Evolutionary conservation across 2,329 filamentous ascomycete species (phyloP).

Genomic region (Phoma herbarum): DNA sequence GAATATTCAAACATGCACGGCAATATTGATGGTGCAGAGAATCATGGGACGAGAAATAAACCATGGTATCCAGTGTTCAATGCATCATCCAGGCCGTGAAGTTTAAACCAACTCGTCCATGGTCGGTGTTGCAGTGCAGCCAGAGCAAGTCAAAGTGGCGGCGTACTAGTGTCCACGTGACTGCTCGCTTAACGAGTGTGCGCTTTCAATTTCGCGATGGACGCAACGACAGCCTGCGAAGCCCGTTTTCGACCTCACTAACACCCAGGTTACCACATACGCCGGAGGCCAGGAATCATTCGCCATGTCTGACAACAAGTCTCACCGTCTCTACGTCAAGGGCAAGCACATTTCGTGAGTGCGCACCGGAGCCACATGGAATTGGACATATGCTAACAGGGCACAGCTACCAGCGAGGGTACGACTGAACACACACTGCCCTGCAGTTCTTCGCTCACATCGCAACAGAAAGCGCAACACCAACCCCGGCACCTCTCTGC

Average conservation of each 20-base stretch:
- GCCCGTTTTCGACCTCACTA: conserved; percentile 30
- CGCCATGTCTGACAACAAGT: conserved; percentile 51
- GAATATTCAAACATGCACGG: not conserved
- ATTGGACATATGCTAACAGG: conserved; percentile 55
- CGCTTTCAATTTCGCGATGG: conserved; percentile 1
- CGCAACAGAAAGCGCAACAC: conserved; percentile 77
- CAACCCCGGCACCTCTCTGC: conserved; percentile 87
- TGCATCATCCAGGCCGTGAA: not conserved
- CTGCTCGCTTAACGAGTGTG: conserved; percentile 4
- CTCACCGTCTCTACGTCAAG: conserved; percentile 58
- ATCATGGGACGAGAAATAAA: too few relatives aligned
- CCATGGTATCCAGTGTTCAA: not conserved
- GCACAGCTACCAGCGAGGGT: conserved; percentile 77
- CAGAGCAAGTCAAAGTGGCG: not conserved
- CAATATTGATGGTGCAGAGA: too few relatives aligned
- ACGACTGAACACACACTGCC: conserved; percentile 26
- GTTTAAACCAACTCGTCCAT: not conserved
- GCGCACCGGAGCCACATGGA: conserved; percentile 57
- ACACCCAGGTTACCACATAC: conserved; percentile 32
- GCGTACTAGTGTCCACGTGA: not conserved
- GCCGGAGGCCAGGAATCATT: conserved; percentile 42
- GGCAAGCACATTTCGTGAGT: conserved; percentile 96
- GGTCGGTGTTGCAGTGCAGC: not conserved
- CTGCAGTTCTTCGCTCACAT: conserved; percentile 28
- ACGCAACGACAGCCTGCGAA: not conserved